These are phyloP conservation scores for Lachancea lanzarotensis DNA, from an alignment of 805 yeast species.

Conservation along the genomic window DNA sequence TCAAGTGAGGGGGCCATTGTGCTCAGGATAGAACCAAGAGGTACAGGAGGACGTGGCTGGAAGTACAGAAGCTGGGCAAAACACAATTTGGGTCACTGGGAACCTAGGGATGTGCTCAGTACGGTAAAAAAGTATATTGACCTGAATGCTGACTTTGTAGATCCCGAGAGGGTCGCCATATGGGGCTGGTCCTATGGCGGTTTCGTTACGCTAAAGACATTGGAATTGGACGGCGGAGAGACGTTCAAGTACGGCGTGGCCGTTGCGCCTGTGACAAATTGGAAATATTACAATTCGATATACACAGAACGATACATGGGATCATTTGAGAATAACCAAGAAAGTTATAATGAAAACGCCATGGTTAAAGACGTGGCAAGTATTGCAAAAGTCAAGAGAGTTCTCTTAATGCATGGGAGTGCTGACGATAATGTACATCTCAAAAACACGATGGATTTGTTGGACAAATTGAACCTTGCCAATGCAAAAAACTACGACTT, in stretches of 20 bases:
- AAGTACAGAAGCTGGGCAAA: slow-evolving; percentile 49
- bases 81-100: slow-evolving; percentile 63
- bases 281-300: slow-evolving; percentile 69
- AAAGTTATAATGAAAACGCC: slow-evolving; percentile 44
- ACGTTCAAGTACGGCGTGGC: slow-evolving; percentile 71
- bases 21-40: slow-evolving; percentile 69
- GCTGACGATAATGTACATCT: slow-evolving; percentile 82
- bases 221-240: slow-evolving; percentile 58
- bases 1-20: slow-evolving; percentile 55
- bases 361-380: slow-evolving; percentile 35
- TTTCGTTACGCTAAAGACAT: slow-evolving; percentile 63
- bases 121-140: slow-evolving; percentile 46
- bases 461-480: slow-evolving; percentile 50
- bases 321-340: slow-evolving; percentile 34
- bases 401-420: slow-evolving; percentile 72
- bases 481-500: slow-evolving; percentile 73
- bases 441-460: slow-evolving; percentile 56
- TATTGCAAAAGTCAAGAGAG: slow-evolving; percentile 47
- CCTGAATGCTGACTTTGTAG: slow-evolving; percentile 38
- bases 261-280: slow-evolving; percentile 80
- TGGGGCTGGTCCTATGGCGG: slow-evolving; percentile 95
- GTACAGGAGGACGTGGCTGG: slow-evolving; percentile 81
- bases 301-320: slow-evolving; percentile 77
- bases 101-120: slow-evolving; percentile 58
- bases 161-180: slow-evolving; percentile 50